Percentiles rank a stretch among this genome's conserved stretches.
Evolutionary conservation across 2,329 filamentous ascomycete genomes (phyloP).

Genomic region (Myriosclerotinia scirpicola): DNA sequence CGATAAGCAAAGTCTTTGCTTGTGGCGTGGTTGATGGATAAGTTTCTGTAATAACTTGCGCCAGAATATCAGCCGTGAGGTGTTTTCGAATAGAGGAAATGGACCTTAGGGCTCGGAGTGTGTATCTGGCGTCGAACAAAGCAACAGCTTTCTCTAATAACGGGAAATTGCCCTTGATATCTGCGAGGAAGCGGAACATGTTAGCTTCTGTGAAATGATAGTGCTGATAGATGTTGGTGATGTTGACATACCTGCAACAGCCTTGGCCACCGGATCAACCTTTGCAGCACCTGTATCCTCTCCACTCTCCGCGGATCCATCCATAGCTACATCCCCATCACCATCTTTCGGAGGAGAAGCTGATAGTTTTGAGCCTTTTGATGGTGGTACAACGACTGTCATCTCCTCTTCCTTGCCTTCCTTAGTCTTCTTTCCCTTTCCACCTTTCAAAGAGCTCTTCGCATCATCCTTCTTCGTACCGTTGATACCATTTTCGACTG

Average conservation of each 20-base stretch:
- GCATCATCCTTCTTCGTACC: conserved; percentile 65
- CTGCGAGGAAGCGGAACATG: conserved; percentile 49
- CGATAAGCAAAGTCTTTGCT: conserved; percentile 67
- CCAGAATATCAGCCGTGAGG: conserved; percentile 76
- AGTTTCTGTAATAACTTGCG: conserved; percentile 77
- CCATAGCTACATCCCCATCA: conserved; percentile 72
- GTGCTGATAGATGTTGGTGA: conserved; percentile 6
- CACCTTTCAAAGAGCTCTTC: conserved; percentile 57
- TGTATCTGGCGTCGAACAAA: conserved; percentile 93
- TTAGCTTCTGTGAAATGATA: conserved; percentile 26
- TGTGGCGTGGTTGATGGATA: conserved; percentile 64
- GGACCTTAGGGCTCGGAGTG: conserved; percentile 87
- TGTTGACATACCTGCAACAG: conserved; percentile 56
- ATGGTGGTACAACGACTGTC: conserved; percentile 76
- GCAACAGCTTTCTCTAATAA: conserved; percentile 89
- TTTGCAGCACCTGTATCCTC: conserved; percentile 48
- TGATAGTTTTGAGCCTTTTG: conserved; percentile 62
- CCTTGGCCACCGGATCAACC: conserved; percentile 60
- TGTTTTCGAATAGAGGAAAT: conserved; percentile 95
- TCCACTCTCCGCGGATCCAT: conserved; percentile 46
- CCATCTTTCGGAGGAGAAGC: conserved; percentile 57
- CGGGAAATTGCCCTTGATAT: conserved; percentile 92
- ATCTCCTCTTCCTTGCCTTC: conserved; percentile 71
- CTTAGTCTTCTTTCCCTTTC: conserved; percentile 65
- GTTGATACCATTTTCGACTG: conserved; percentile 65